Conservation (phyloP, 2,329 filamentous ascomycete genomes). For the Exutisphaerella laricina region DNA sequence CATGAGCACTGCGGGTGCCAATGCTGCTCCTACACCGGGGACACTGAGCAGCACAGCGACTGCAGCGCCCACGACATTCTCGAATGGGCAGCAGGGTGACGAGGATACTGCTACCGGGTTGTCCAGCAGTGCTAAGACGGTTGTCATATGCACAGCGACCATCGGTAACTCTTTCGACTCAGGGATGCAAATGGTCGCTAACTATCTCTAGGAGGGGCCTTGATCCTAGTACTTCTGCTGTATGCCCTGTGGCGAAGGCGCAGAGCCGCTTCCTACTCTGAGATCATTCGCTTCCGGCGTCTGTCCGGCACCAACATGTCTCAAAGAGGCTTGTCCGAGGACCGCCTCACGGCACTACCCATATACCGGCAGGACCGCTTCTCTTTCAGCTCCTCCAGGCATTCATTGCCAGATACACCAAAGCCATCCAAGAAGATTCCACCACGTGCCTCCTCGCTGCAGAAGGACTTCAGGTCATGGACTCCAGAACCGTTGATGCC, state of each 20-base stretch:
- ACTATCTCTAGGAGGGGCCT: constrained; percentile 1
- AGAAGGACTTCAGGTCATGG: neutral
- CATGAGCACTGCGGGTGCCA: neutral
- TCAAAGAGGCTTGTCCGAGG: constrained; percentile 5
- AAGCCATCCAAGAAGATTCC: constrained; percentile 1
- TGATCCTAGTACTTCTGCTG: constrained; percentile 6
- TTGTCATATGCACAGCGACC: constrained; percentile 21
- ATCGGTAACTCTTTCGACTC: constrained; percentile 18
- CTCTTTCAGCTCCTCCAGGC: constrained; percentile 23
- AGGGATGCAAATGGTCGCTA: neutral
- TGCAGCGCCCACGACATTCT: too few relatives aligned
- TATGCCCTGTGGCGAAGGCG: constrained; percentile 22
- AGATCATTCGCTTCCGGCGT: constrained; percentile 23
- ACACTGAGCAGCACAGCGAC: neutral
- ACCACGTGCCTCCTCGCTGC: neutral
- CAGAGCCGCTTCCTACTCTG: constrained; percentile 22
- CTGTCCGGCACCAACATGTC: constrained; percentile 18
- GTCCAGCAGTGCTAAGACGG: constrained; percentile 15
- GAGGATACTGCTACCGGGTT: constrained; percentile 6
- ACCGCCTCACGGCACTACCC: constrained; percentile 18
- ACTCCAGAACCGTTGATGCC: constrained; percentile 2
- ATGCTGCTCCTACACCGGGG: neutral
- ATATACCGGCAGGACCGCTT: constrained; percentile 25
- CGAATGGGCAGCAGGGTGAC: constrained; percentile 1
- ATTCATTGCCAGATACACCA: constrained; percentile 4